Conservation (phyloP, 352 stramenopile species). For the Phytopythium ostracodes region DNA sequence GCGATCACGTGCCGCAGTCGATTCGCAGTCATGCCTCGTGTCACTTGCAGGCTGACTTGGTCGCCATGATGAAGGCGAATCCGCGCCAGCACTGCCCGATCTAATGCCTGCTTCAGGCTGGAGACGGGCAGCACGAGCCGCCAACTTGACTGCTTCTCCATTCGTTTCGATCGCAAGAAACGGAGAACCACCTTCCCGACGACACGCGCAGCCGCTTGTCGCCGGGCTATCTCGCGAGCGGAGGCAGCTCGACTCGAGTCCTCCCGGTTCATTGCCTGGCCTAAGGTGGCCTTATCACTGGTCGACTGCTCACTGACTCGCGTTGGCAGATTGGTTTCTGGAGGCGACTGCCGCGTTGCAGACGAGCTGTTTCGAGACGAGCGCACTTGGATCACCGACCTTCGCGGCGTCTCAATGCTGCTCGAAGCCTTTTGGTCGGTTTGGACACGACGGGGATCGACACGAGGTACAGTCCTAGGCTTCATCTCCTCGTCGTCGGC, state of each 20-base stretch:
- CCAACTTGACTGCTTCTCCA: constrained; percentile 54
- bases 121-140: constrained; percentile 29
- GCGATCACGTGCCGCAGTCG: constrained; percentile 46
- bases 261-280: neutral
- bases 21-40: constrained; percentile 55
- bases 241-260: neutral
- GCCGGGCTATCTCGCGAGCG: neutral
- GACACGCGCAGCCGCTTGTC: constrained; percentile 23
- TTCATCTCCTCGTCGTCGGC: constrained; percentile 38
- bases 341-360: neutral
- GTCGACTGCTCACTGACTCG: neutral
- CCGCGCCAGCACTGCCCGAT: constrained; percentile 20
- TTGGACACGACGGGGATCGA: neutral
- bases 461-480: neutral
- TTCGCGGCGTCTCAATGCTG: neutral
- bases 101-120: constrained; percentile 28
- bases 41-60: constrained; percentile 30
- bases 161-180: constrained; percentile 29
- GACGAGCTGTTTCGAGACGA: neutral
- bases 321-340: neutral
- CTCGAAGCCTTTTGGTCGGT: neutral
- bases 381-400: neutral
- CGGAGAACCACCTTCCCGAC: constrained; percentile 51
- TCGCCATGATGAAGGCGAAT: constrained; percentile 12
- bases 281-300: neutral